phyloP scores from a whole-genome alignment of 768 basidiomycete species.

The Hygrophorus pudorinus region DNA sequence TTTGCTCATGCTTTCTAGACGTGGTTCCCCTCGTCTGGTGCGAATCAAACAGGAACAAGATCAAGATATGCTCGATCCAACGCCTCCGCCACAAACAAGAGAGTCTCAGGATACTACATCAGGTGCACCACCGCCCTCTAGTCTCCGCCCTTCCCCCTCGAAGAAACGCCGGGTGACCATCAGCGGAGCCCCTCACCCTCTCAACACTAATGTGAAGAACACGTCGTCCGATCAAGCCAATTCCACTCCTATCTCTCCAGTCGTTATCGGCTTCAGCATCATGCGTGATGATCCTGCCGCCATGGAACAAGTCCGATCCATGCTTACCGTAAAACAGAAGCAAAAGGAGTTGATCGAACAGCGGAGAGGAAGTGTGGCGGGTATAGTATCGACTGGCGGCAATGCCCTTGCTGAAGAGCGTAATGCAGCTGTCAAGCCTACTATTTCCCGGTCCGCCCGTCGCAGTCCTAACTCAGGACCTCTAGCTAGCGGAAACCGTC shows the following conservation, averaged over 20 bases:
- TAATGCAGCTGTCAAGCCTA: constrained; percentile 14
- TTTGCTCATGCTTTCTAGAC: constrained; percentile 17
- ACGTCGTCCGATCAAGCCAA: constrained; percentile 29
- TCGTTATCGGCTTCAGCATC: constrained; percentile 51
- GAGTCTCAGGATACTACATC: constrained; percentile 17
- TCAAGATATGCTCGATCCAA: constrained; percentile 31
- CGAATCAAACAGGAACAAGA: constrained; percentile 60
- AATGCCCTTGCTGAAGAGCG: constrained; percentile 21
- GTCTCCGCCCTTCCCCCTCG: constrained; percentile 31
- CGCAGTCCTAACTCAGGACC: constrained; percentile 26
- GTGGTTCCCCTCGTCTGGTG: constrained; percentile 34
- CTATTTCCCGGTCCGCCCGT: constrained; percentile 21
- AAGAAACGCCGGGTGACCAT: constrained; percentile 69
- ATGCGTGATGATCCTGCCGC: constrained; percentile 48
- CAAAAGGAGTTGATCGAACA: constrained; percentile 66
- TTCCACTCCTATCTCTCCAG: constrained; percentile 56
- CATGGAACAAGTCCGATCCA: constrained; percentile 54
- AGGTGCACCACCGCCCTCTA: constrained; percentile 31
- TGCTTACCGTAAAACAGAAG: constrained; percentile 55
- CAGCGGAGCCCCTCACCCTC: constrained; percentile 45
- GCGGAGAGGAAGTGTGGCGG: constrained; percentile 50
- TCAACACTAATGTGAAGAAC: constrained; percentile 42
- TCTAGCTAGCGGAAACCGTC: constrained; percentile 16
- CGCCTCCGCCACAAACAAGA: constrained; percentile 21
- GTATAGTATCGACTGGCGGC: constrained; percentile 22